Base-by-base conservation (phyloP, 2,329 filamentous ascomycete genomes). In the Nannizziopsis barbatae region DNA sequence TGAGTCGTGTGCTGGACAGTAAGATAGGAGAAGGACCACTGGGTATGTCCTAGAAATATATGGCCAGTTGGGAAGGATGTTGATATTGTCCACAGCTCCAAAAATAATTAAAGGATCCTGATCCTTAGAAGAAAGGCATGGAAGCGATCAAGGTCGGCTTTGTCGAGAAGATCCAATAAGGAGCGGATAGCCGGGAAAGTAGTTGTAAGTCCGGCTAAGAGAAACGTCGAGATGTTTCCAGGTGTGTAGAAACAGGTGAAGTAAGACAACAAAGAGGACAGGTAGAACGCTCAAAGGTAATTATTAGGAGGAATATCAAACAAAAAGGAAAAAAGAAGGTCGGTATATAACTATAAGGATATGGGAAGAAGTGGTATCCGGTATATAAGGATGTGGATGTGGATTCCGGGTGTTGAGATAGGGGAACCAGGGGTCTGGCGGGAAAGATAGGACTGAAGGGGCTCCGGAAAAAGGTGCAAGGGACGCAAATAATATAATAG, bases 31-130 rank as follows among this genome's bases (percentile, higher is more conserved):
- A 14, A 27, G 43, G 5, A n/a, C 37, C 20, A 22, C 17, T 31
- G 15, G 44, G 18, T 6, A 27, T 37, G 31, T 37, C 6, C 22
- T 45, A 31, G 2, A 30, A 10, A 38, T 31, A 37, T n/a, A n/a
- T 11, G 43, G 36, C 43, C 43, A 38, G 18, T 15, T 27, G 8
- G 18, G 33, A 10, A 18, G 8, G 33, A 18, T 31, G 43, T 31
- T 39, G 43, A 36, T 8, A 31, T 38, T 7, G 6, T 35, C 38
- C 45, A 27, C 37, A 15, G 31, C 9, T 38, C 30, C 37, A 30
- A 35, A 42, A 44, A 15, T 36, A 37, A 43, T 38, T n/a, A 39
- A 49, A 49, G 46, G 46, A 50, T 50, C 47, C 47, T 45, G 47
- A 50, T 50, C 47, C 47, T 50, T 30, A 44, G 40, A 49, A 39